These are phyloP conservation scores for Rhodotorula graminis DNA, from an alignment of 768 basidiomycete species.

Conservation along the genomic window DNA sequence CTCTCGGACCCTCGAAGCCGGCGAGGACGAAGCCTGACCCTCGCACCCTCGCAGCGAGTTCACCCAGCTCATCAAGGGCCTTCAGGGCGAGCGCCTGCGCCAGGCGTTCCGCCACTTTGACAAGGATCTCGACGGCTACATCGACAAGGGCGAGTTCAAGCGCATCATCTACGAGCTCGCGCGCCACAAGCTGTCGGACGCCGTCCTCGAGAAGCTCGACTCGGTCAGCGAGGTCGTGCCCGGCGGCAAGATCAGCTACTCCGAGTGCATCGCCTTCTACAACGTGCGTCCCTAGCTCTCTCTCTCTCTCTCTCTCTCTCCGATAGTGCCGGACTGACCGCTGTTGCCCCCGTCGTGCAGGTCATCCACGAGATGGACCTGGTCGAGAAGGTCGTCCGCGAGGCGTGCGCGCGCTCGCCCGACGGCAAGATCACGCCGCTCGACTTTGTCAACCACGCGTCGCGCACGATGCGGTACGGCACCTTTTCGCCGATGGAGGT, in stretches of 20 bases:
- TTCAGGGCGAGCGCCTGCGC: constrained; percentile 93
- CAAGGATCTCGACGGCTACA: constrained; percentile 82
- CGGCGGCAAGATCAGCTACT: constrained; percentile 86
- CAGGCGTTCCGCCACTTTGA: constrained; percentile 94
- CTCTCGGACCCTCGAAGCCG: too few species aligned
- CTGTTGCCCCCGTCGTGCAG: neutral
- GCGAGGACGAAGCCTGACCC: too few species aligned
- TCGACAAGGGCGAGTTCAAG: constrained; percentile 88
- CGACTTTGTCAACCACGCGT: constrained; percentile 89
- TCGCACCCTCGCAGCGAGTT: constrained; percentile 98
- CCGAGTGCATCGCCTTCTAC: constrained; percentile 93
- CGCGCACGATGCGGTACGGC: constrained; percentile 80
- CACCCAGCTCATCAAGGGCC: constrained; percentile 96
- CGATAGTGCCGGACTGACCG: too few species aligned
- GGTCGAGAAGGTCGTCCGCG: constrained; percentile 70
- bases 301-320: too few species aligned
- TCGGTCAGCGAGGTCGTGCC: constrained; percentile 84
- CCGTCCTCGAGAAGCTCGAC: constrained; percentile 84
- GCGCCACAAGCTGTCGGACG: constrained; percentile 93
- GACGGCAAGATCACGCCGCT: constrained; percentile 85
- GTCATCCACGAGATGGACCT: constrained; percentile 82
- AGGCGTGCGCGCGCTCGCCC: constrained; percentile 80
- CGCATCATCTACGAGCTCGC: constrained; percentile 87
- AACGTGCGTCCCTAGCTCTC: too few species aligned
- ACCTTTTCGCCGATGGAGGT: constrained; percentile 97